Evolutionary conservation across 768 basidiomycete genomes (phyloP).

Genomic region (Boletus coccyginus): DNA sequence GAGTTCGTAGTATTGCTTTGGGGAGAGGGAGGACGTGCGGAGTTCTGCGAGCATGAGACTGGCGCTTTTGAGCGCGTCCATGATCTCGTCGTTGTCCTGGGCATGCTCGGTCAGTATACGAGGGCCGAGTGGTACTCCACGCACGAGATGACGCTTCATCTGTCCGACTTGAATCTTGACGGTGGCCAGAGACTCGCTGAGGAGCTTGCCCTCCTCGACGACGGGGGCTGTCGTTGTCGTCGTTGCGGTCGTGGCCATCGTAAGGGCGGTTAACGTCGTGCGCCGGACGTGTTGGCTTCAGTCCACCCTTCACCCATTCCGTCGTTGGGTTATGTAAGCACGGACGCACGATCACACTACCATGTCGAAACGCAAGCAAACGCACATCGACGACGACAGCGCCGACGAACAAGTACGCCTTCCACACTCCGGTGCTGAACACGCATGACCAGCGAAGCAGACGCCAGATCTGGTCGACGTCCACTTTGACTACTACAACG

Average conservation of each 20-base stretch:
- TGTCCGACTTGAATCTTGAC: constrained; percentile 92
- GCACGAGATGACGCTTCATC: constrained; percentile 90
- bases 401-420: constrained; percentile 40
- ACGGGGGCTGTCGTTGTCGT: constrained; percentile 33
- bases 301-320: constrained; percentile 4
- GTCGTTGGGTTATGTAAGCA: constrained; percentile 16
- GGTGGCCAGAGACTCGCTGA: constrained; percentile 80
- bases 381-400: constrained; percentile 35
- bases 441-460: constrained; percentile 14
- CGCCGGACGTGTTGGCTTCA: not conserved
- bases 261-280: constrained; percentile 3
- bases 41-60: constrained; percentile 97
- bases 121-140: constrained; percentile 20
- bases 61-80: constrained; percentile 97
- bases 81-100: constrained; percentile 92
- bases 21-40: constrained; percentile 87
- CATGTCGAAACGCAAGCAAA: constrained; percentile 58
- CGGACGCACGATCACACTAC: not conserved
- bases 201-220: constrained; percentile 77
- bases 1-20: constrained; percentile 98
- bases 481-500: constrained; percentile 88
- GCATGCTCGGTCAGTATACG: not conserved
- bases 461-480: constrained; percentile 24
- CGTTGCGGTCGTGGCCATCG: constrained; percentile 23
- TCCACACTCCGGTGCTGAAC: not conserved